Evolutionary conservation across 257 asterid genomes (phyloP).

Genomic region (Schizonepeta tenuifolia): DNA sequence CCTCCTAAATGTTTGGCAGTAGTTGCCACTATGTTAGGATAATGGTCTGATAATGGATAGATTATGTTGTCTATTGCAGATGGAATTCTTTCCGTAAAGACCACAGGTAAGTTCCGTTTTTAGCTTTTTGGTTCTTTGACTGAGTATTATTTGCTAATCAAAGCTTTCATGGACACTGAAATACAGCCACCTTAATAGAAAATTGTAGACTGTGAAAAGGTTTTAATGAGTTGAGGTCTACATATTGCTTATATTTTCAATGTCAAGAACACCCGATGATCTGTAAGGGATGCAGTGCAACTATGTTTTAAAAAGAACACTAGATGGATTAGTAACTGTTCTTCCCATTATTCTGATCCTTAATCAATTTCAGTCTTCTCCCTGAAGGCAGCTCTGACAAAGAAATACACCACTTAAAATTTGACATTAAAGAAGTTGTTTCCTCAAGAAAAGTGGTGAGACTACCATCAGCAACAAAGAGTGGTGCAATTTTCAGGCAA

Average conservation of each 20-base stretch:
- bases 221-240: conserved; percentile 8
- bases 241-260: neutral
- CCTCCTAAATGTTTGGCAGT: conserved; percentile 20
- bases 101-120: conserved; percentile 65
- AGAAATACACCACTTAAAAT: conserved; percentile 58
- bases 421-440: conserved; percentile 55
- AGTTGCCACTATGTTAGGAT: neutral
- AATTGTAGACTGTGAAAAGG: conserved; percentile 3
- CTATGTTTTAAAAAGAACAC: neutral
- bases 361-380: conserved; percentile 31
- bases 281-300: neutral
- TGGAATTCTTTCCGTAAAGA: conserved; percentile 65
- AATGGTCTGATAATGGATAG: conserved; percentile 42
- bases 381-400: conserved; percentile 64
- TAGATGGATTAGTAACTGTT: conserved; percentile 13
- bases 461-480: conserved; percentile 62
- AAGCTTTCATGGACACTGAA: conserved; percentile 15
- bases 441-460: conserved; percentile 56
- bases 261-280: conserved; percentile 9
- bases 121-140: neutral
- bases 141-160: conserved; percentile 11
- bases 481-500: conserved; percentile 80
- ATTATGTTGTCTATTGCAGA: conserved; percentile 52
- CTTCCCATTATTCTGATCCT: conserved; percentile 14
- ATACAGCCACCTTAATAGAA: conserved; percentile 3